Conservation (phyloP, 2,329 filamentous ascomycete species). For the Talaromyces amestolkiae region DNA sequence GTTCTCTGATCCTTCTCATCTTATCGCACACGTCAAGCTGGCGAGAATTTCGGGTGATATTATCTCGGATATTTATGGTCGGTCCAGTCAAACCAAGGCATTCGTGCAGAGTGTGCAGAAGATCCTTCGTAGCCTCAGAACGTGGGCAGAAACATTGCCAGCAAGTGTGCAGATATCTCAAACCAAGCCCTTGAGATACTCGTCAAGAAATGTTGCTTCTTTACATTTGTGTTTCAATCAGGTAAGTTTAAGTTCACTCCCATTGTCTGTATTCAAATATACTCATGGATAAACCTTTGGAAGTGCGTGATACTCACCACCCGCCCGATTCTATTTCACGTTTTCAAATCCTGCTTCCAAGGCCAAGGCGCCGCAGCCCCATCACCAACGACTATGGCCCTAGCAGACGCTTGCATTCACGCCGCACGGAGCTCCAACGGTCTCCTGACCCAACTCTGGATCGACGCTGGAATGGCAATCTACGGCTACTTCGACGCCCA, state of each 20-base stretch:
- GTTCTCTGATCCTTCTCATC: slow-evolving; percentile 20
- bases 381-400: slow-evolving; percentile 20
- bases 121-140: slow-evolving; percentile 20
- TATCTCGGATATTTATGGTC: slow-evolving; percentile 21
- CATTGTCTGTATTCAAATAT: not conserved
- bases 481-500: slow-evolving; percentile 22
- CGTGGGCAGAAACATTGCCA: slow-evolving; percentile 20
- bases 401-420: slow-evolving; percentile 21
- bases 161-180: slow-evolving; percentile 20
- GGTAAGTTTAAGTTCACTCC: not conserved
- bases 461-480: slow-evolving; percentile 20
- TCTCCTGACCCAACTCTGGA: slow-evolving; percentile 24
- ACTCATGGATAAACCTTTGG: too few species aligned
- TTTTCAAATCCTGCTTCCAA: slow-evolving; percentile 22
- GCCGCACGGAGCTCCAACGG: slow-evolving; percentile 20
- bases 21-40: slow-evolving; percentile 20
- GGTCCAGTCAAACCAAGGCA: slow-evolving; percentile 14
- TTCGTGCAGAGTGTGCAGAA: slow-evolving; percentile 22
- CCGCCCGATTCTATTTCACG: slow-evolving; percentile 20
- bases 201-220: slow-evolving; percentile 20
- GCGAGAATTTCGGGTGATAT: slow-evolving; percentile 21
- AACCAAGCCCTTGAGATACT: slow-evolving; percentile 14
- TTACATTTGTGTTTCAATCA: slow-evolving; percentile 22
- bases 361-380: slow-evolving; percentile 9
- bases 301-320: slow-evolving; percentile 22